Evolutionary conservation across 495 filamentous ascomycete genomes (phyloP), one percentile per base, ranked within the genome.

Genomic region (Jackrogersella multiformis): DNA sequence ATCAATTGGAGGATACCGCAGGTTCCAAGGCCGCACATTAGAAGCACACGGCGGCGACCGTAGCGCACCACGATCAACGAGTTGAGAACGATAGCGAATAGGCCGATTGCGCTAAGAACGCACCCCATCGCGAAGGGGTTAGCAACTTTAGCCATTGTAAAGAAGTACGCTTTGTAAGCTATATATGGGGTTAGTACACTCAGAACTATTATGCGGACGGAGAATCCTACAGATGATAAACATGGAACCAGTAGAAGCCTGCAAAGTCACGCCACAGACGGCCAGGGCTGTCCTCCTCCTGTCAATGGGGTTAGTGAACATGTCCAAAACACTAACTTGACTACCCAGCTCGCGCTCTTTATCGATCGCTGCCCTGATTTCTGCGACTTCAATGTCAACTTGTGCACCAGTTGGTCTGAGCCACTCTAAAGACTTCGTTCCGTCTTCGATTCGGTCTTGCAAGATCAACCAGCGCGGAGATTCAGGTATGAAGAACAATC

Each of bases 91-190:
- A 85, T 81, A 26, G 78, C 79, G 21, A 81, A 52, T 0, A 84
- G 75, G 4, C 81, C 81, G 12, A 83, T 73, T 2, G 79, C 77
- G 54, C 74, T 79, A 9, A 85, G 73, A 30, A 83, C 81, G 38
- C 80, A 81, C 24, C 78, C 70, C 70, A 84, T 84, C 46, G 77
- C 73, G 61, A 85, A 85, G 5, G 83, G 78, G 49, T 79, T 73
- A 6, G 79, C 79, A 26, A 84, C 77, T 24, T 74, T 70, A n/a
- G 81, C 83, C 79, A 85, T 85, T 30, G 82, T 77, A 68, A 85
- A 84, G 73, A 84, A 85, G 64, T 85, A 85, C 2, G 83, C 84
- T 38, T 81, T 80, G 59, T 84, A 85, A 7, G 79, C 80, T 75
- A 24, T 23, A n/a, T 6, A 39, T 10, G 1, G 10, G 10, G 35